phyloP scores from a whole-genome alignment of 1,284 basidiomycete genomes.

The Ganoderma boninense region DNA sequence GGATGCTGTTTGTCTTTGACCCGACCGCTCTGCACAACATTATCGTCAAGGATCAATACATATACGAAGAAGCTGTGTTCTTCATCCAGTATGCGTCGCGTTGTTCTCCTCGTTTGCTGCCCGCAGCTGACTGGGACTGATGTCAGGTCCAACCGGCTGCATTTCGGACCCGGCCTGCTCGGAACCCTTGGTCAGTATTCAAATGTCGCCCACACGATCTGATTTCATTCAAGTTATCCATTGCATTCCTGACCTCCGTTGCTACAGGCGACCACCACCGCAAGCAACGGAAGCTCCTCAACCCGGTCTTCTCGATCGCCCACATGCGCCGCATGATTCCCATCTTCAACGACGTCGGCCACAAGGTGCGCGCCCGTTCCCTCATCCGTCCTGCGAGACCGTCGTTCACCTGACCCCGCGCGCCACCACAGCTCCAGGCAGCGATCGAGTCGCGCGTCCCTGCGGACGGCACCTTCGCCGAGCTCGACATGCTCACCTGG shows the following conservation, averaged over 20 bases:
- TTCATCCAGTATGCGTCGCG: constrained; percentile 29
- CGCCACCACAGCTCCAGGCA: constrained; percentile 28
- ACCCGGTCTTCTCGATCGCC: constrained; percentile 22
- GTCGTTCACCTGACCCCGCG: too few species aligned
- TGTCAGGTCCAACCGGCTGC: constrained; percentile 10
- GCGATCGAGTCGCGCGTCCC: constrained; percentile 28
- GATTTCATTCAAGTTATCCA: too few species aligned
- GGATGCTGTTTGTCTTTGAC: constrained; percentile 28
- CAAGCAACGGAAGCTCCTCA: constrained; percentile 22
- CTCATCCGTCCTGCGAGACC: too few species aligned
- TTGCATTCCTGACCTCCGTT: neutral
- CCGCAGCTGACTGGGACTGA: neutral
- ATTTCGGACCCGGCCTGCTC: constrained; percentile 27
- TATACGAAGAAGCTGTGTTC: constrained; percentile 42
- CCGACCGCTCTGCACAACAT: neutral
- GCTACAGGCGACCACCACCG: constrained; percentile 17
- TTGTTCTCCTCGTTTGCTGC: neutral
- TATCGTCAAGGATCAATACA: constrained; percentile 47
- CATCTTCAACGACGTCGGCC: constrained; percentile 18
- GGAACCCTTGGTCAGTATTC: constrained; percentile 18
- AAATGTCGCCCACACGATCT: neutral
- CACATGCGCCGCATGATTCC: constrained; percentile 25
- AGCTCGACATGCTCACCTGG: constrained; percentile 45
- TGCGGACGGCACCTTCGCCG: constrained; percentile 18
- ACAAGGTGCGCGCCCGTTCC: constrained; percentile 8